Evolutionary conservation across 208 protist genomes (phyloP), one percentile per base, ranked within the genome.

Genomic region (Leptomonas pyrrhocoris): DNA sequence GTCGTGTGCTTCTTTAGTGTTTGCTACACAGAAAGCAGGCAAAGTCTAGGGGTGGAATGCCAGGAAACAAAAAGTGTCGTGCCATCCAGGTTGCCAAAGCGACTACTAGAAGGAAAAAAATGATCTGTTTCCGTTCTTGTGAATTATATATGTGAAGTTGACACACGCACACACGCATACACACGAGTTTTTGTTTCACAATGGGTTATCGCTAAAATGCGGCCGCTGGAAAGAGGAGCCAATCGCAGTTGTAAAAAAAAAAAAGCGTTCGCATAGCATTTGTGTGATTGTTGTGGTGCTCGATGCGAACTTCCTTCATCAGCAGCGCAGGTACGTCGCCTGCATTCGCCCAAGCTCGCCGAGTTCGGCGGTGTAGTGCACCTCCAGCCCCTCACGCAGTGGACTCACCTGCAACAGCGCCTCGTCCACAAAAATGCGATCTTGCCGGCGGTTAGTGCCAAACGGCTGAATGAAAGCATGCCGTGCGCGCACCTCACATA

Each of bases 401-500:
- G 45, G 2, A 12, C 49, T 73, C 21, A 61, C 43, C 27, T 53
- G 61, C 31, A 68, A 28, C 19, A 75, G 55, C 16, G 66, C 34
- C 28, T 74, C 68, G 27, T 66, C 48, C 28, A 74, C 70, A 38
- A 65, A 86, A n/a, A 92, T 78, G 28, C 81, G 83, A 49, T 91
- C 74, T 50, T 77, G 78, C 4, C 57, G 65, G 5, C 73, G 67
- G 3, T 66, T 82, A 0, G 83, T 85, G 61, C 82, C 84, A 19
- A 60, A 31, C 0, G 85, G 89, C 63, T 92, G 86, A 45, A 90
- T 88, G 43, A 89, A 88, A 9, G 85, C 81, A 62, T 79, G 79
- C 51, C 59, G 83, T 46, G 34, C 57, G 42, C 68, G 71, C 60
- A 94, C 84, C 36, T 84, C 49, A 62, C 84, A 87, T 46, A 94